Conservation (phyloP, 441 rosid species). For the Euphorbia celastroides region DNA sequence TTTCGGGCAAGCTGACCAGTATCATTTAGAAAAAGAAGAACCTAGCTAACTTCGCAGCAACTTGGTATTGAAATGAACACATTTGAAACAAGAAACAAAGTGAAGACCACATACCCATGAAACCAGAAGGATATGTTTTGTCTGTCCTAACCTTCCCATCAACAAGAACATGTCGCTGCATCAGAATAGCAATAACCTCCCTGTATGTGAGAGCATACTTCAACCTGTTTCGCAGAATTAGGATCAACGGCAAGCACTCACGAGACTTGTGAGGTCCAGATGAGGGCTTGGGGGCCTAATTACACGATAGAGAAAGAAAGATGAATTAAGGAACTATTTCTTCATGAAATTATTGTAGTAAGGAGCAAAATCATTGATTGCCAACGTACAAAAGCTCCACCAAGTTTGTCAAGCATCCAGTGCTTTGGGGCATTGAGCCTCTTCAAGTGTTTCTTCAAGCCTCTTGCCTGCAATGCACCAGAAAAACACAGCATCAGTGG, state of each 20-base stretch:
- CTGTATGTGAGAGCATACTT: no score
- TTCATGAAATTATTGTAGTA: background rate
- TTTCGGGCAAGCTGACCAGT: no score
- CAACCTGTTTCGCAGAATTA: no score
- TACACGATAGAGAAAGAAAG: background rate
- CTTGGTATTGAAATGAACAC: background rate
- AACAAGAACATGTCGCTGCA: no score
- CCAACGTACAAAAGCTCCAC: slow-evolving; percentile 56
- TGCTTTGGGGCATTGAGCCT: slow-evolving; percentile 52
- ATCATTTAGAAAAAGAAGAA: background rate
- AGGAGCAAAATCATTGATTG: background rate
- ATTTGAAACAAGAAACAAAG: background rate
- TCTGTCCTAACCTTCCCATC: no score
- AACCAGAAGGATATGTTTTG: background rate
- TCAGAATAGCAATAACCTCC: no score
- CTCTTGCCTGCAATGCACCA: slow-evolving; percentile 23
- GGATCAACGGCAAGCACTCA: slow-evolving; percentile 24
- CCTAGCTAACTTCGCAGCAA: background rate
- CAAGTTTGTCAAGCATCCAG: slow-evolving; percentile 58
- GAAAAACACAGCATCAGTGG: background rate
- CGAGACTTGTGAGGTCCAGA: slow-evolving; percentile 84
- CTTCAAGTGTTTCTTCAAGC: slow-evolving; percentile 31
- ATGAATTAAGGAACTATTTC: background rate
- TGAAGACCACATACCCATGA: background rate
- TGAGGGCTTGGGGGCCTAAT: slow-evolving; percentile 77